A percentile compares a stretch with the other conserved stretches of the same genome.
Conservation (phyloP, 1,139 yeast species). For the Diutina mesorugosa region DNA sequence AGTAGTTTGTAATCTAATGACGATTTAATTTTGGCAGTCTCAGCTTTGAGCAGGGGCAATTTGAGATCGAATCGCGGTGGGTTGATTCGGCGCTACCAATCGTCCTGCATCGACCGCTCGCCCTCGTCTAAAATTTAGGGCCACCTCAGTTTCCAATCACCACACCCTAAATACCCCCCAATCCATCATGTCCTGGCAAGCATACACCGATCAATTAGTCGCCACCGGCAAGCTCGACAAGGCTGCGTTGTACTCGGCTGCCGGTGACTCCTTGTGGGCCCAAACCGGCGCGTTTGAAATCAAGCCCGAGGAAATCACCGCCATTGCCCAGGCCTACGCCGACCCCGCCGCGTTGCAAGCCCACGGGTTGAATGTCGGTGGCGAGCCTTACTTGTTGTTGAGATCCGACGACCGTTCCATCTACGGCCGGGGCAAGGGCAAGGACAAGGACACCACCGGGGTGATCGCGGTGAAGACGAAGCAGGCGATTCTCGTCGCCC, state of each 20-base stretch:
- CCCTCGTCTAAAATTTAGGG: slow-evolving; percentile 1
- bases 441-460: slow-evolving; percentile 61
- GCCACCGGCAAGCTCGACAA: slow-evolving; percentile 80
- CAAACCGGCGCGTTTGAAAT: slow-evolving; percentile 60
- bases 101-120: not conserved
- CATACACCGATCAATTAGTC: slow-evolving; percentile 86
- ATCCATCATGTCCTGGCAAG: slow-evolving; percentile 36
- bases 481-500: slow-evolving; percentile 89
- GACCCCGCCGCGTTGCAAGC: slow-evolving; percentile 72
- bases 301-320: slow-evolving; percentile 57
- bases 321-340: slow-evolving; percentile 67
- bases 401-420: slow-evolving; percentile 89
- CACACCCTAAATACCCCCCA: not conserved
- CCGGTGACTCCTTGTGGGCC: slow-evolving; percentile 96
- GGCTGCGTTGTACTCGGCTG: slow-evolving; percentile 87
- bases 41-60: too few relatives aligned
- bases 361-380: slow-evolving; percentile 73
- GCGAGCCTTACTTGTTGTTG: slow-evolving; percentile 77
- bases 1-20: too few relatives aligned
- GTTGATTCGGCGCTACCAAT: not conserved
- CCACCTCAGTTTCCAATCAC: not conserved
- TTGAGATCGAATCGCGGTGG: not conserved
- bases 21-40: too few relatives aligned
- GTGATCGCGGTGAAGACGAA: slow-evolving; percentile 84
- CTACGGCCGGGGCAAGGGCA: slow-evolving; percentile 51